Evolutionary conservation across 1,284 basidiomycete genomes (phyloP), one percentile per base, ranked within the genome.

Genomic region (Boletus albobrunnescens): DNA sequence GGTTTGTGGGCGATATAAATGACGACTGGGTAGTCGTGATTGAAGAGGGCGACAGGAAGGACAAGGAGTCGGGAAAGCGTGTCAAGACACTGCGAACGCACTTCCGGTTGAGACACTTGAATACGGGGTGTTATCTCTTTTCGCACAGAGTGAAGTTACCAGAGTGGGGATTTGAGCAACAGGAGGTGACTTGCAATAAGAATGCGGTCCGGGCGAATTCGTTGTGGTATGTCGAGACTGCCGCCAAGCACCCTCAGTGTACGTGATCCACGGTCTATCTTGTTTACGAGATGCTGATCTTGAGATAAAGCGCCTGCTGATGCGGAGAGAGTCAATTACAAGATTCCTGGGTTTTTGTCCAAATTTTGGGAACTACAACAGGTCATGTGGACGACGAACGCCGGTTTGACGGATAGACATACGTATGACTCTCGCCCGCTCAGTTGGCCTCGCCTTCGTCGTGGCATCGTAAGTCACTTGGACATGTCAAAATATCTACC

Each of bases 301-400:
- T 55, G 20, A 4, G 4, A n/a, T 39, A 6, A 60, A 94, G 91
- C 91, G 11, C 77, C 82, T 0, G 57, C 64, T 2, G 71, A 87
- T 56, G 84, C 91, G 5, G 77, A 79, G 10, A 92, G 83, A 68
- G 85, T 95, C 67, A 99, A 96, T 67, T 97, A 96, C 65, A 76
- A 79, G 51, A 72, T 81, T 22, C 93, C 95, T 4, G 81, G 86
- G 4, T 99, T 99, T 75, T 71, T 96, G 30, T 61, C 77, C 56
- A 97, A 97, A 70, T 98, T 99, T 74, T 75, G 78, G 62, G 95
- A 99, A 65, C 73, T 99, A 28, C 93, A 99, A 63, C 76, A 78
- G 55, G 94, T 95, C 50, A 99, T 99, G 95, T 98, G 94, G 93
- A 83, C 79, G n/a, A 98, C 94, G 19, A 99, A 99, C 60, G 89